Percentiles rank a stretch among this genome's conserved stretches.
phyloP scores from a whole-genome alignment of 495 filamentous ascomycete species.

The Acidiella bohemica region DNA sequence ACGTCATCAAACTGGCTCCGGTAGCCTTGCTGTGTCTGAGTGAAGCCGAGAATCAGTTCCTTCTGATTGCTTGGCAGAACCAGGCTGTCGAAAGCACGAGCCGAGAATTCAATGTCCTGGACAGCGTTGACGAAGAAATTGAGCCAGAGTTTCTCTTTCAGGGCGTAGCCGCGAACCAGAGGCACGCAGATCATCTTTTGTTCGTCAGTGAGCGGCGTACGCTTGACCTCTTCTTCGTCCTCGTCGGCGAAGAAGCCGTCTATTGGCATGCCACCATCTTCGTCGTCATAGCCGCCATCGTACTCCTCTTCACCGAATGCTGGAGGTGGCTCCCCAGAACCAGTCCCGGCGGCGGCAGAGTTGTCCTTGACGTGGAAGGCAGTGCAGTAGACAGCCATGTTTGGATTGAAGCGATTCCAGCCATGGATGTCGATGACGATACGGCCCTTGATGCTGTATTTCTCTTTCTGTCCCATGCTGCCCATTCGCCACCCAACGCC shows the following conservation, averaged over 20 bases:
- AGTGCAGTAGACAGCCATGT: slow-evolving; percentile 20
- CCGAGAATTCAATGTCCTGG: slow-evolving; percentile 31
- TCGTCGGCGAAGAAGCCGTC: slow-evolving; percentile 30
- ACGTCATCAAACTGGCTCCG: slow-evolving; percentile 37
- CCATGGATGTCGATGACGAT: slow-evolving; percentile 42
- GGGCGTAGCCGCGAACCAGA: slow-evolving; percentile 31
- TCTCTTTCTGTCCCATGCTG: slow-evolving; percentile 25
- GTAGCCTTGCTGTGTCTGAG: slow-evolving; percentile 34
- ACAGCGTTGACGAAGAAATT: slow-evolving; percentile 13
- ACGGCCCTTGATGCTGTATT: slow-evolving; percentile 39
- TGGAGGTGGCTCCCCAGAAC: neutral
- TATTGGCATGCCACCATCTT: slow-evolving; percentile 28
- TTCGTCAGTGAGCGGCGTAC: slow-evolving; percentile 24
- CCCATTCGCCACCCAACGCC: slow-evolving; percentile 33
- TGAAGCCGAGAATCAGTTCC: slow-evolving; percentile 40
- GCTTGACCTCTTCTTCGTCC: slow-evolving; percentile 21
- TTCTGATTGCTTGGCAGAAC: slow-evolving; percentile 35
- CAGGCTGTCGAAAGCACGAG: slow-evolving; percentile 33
- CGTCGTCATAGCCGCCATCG: slow-evolving; percentile 20
- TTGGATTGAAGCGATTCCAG: slow-evolving; percentile 33
- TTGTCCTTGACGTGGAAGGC: slow-evolving; percentile 23
- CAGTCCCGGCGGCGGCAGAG: neutral
- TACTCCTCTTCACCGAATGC: slow-evolving; percentile 19
- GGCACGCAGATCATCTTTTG: slow-evolving; percentile 29
- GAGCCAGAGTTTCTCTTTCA: slow-evolving; percentile 37